Conservation (phyloP, 257 asterid genomes). For the Salvia miltiorrhiza region DNA sequence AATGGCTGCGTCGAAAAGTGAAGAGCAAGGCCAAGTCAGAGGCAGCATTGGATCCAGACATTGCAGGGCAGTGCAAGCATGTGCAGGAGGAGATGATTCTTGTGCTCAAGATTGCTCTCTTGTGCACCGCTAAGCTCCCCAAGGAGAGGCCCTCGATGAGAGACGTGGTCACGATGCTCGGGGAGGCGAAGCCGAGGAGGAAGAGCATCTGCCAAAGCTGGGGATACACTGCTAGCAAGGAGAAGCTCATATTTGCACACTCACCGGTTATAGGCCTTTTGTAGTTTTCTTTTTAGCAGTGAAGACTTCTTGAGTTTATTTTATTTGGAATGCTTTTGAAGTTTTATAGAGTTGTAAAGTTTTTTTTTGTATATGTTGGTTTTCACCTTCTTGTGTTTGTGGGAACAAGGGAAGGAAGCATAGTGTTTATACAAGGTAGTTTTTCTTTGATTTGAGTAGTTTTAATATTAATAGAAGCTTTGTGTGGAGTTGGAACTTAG, state of each 20-base stretch:
- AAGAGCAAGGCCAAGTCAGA: slow-evolving; percentile 28
- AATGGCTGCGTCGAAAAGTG: slow-evolving; percentile 55
- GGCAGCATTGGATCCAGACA: slow-evolving; percentile 49
- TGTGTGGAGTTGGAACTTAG: not conserved
- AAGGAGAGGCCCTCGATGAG: slow-evolving; percentile 86
- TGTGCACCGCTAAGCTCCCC: slow-evolving; percentile 80
- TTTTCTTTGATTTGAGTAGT: not conserved
- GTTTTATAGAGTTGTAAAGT: slow-evolving; percentile 21
- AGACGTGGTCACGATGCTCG: slow-evolving; percentile 69
- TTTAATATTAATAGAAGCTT: not conserved
- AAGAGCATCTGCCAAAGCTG: slow-evolving; percentile 67
- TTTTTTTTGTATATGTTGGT: not conserved
- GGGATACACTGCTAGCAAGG: slow-evolving; percentile 63
- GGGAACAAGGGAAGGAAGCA: not conserved
- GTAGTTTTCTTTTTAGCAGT: slow-evolving; percentile 17
- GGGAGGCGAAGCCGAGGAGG: slow-evolving; percentile 82
- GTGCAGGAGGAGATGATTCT: slow-evolving; percentile 80
- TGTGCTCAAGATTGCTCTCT: slow-evolving; percentile 67
- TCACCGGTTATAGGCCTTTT: slow-evolving; percentile 76
- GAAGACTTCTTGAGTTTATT: slow-evolving; percentile 21
- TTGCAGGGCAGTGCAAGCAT: slow-evolving; percentile 61
- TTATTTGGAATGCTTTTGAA: slow-evolving; percentile 21
- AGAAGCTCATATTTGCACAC: slow-evolving; percentile 60
- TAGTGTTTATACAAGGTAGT: not conserved
- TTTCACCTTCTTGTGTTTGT: not conserved